Evolutionary conservation across 495 filamentous ascomycete genomes (phyloP).

Genomic region (Diplogelasinospora grovesii): DNA sequence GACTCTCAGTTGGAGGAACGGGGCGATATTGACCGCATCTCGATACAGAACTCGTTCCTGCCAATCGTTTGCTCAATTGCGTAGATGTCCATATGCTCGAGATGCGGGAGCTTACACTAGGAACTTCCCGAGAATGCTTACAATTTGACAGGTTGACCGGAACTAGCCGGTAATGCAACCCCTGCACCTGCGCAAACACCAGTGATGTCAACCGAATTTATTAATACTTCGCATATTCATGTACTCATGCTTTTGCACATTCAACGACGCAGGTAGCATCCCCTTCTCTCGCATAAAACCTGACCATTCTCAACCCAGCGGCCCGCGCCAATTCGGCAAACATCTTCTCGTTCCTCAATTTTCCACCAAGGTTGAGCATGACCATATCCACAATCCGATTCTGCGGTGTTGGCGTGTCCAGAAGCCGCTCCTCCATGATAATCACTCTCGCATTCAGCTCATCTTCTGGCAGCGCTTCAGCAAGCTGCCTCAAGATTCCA

Average conservation of each 20-base stretch:
- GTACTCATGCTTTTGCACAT: constrained; percentile 13
- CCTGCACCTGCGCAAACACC: background rate
- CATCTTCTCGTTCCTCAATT: constrained; percentile 20
- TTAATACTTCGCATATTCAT: too few relatives aligned
- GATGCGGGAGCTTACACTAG: too few relatives aligned
- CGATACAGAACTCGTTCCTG: too few relatives aligned
- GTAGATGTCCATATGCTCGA: too few relatives aligned
- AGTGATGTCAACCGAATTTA: constrained; percentile 5
- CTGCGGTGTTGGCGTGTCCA: constrained; percentile 12
- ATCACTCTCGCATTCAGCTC: constrained; percentile 18
- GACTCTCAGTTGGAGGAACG: too few relatives aligned
- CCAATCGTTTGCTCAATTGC: too few relatives aligned
- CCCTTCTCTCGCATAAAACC: constrained; percentile 11
- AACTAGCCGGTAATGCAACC: background rate
- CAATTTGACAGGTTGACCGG: too few relatives aligned
- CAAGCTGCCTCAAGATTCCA: constrained; percentile 33
- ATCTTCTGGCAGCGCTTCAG: constrained; percentile 30
- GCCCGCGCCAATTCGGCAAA: constrained; percentile 8
- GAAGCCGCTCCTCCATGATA: constrained; percentile 22
- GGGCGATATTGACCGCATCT: too few relatives aligned
- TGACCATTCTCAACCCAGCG: constrained; percentile 19
- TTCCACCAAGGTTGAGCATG: constrained; percentile 28
- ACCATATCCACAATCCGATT: constrained; percentile 25
- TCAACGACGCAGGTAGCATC: constrained; percentile 19
- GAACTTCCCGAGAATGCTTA: too few relatives aligned